Evolutionary conservation across 352 stramenopile species (phyloP).

Genomic region (Pythium dissimile): DNA sequence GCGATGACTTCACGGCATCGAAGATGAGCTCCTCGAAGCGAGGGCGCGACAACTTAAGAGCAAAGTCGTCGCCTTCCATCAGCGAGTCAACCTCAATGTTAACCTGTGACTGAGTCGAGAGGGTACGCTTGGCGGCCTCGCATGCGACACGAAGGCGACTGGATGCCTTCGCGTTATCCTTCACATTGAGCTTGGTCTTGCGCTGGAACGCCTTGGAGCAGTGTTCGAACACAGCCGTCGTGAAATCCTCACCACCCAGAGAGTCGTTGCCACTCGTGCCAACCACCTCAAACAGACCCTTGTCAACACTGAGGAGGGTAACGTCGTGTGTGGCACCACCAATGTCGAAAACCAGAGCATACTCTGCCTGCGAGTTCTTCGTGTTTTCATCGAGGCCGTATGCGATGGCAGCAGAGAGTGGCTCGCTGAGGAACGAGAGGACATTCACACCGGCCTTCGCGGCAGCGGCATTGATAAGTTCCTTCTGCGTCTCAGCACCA

Average conservation of each 20-base stretch:
- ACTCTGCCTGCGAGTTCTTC: conserved; percentile 88
- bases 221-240: conserved; percentile 95
- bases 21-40: conserved; percentile 95
- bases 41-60: conserved; percentile 95
- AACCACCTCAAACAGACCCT: conserved; percentile 98
- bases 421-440: conserved; percentile 97
- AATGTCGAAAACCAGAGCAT: conserved; percentile 98
- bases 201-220: conserved; percentile 95
- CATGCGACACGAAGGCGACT: conserved; percentile 94
- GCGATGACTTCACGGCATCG: conserved; percentile 91
- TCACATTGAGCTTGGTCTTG: conserved; percentile 93
- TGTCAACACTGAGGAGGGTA: conserved; percentile 94
- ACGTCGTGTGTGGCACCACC: conserved; percentile 97
- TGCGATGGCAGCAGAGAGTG: conserved; percentile 96
- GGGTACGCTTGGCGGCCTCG: conserved; percentile 96
- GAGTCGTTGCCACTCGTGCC: conserved; percentile 95
- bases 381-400: conserved; percentile 96
- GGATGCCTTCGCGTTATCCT: conserved; percentile 91
- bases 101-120: conserved; percentile 94
- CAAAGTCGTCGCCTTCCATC: conserved; percentile 97
- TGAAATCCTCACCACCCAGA: conserved; percentile 96
- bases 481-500: conserved; percentile 65
- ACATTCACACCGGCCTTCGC: conserved; percentile 93
- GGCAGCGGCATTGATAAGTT: conserved; percentile 76
- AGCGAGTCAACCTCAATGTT: conserved; percentile 98